Evolutionary conservation across 2,329 filamentous ascomycete genomes (phyloP), one percentile per base, ranked within the genome.

Genomic region (Trichophyton rubrum): DNA sequence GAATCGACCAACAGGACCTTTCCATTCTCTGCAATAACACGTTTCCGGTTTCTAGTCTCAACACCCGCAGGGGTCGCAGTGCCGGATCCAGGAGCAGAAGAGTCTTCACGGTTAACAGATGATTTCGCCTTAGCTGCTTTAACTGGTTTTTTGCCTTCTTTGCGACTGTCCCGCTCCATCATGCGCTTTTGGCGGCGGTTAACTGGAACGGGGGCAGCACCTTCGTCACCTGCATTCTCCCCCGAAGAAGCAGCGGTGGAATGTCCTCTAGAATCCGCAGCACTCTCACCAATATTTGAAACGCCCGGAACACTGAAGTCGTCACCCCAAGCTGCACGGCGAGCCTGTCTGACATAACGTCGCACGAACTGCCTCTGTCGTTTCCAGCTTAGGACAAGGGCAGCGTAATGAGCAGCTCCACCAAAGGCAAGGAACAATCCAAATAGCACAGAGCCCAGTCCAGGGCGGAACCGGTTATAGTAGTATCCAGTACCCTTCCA

Each of bases 401-500:
- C 86, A 57, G 89, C 78, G 76, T 96, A 99, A 77, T 99, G 93
- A 41, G 88, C 86, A 33, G 79, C 88, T 64, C 93, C 93, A 61
- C 91, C 92, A 58, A 88, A 83, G 59, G 89, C 83, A 64, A 96
- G 72, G 74, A 97, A 90, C 45, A 95, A 77, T 56, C 92, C 91
- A 27, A 86, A 63, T 58, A 97, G 74, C 53, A 96, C 93, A 13
- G 88, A 88, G 62, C 89, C 90, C 51, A 97, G 79, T 7, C 93
- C 93, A 1, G 93, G 93, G 20, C 93, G 84, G 81, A 92, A 96
- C 61, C 93, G 86, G 68, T 85, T 85, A 79, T 99, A 99, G 81
- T 97, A 99, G 82, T 99, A 99, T 64, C 93, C 92, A 51, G 92
- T 96, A 62, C 93, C 93, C 78, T 92, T 91, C 93, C 93, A 99